Base-by-base conservation (phyloP, 768 basidiomycete species). In the Candolleomyces efflorescens region DNA sequence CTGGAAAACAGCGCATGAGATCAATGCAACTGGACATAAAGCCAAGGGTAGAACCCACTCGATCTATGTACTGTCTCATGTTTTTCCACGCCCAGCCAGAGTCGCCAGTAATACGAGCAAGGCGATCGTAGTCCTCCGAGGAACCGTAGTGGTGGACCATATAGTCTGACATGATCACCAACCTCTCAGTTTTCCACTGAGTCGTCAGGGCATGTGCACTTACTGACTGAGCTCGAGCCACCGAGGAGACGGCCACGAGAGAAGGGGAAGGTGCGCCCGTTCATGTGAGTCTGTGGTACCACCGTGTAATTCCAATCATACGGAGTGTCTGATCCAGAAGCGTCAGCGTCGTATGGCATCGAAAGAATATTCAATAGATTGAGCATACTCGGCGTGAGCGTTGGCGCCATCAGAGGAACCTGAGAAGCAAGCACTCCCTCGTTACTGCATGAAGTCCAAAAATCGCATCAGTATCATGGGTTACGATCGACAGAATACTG, bases 71-170 rank as follows among this genome's bases (percentile, higher is more conserved):
- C 10, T 62, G 61, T 20, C 60, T 56, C 38, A 72, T 58, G 10
- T 56, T 63, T 1, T 58, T 59, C 65, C 68, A 69, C 0, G 63
- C 61, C 83, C 84, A 86, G 5, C 73, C 73, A 1, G 70, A 53
- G 41, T 83, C 80, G 7, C 77, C 82, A 15, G 73, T 69, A 22
- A 77, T 66, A 0, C 60, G 43, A 0, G 78, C 81, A 66, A 78
- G 80, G 57, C 79, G 78, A 59, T 85, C 79, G 55, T 76, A 85
- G 59, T 85, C 84, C 10, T 72, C 71, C 2, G 54, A 58, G 2
- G 69, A 67, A 9, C 75, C 75, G n/a, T 57, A 63, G 11, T 64
- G 60, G 27, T 66, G 66, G 3, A 61, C 62, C 59, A 68, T 58
- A 18, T 51, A 66, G 48, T 65, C 65, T 68, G 32, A 18, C 52